Conservation (phyloP, 148 eudicot species). For the Silene latifolia region DNA sequence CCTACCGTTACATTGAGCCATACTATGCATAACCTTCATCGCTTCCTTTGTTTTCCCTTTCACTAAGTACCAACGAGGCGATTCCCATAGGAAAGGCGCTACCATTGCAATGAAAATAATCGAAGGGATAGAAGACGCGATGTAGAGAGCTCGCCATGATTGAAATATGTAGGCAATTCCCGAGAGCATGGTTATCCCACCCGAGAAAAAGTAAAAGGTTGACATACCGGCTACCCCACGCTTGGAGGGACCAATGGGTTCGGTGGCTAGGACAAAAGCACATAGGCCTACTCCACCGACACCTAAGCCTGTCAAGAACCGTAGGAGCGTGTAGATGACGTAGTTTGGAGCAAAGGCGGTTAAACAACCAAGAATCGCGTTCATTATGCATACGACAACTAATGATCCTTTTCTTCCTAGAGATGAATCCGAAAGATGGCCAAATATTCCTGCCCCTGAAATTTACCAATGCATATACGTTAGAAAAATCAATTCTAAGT, state of each 20-base stretch:
- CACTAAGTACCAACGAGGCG: conserved; percentile 84
- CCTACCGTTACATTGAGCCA: conserved; percentile 50
- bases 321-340: conserved; percentile 44
- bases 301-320: conserved; percentile 66
- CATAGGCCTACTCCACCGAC: conserved; percentile 86
- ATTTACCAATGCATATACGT: background rate
- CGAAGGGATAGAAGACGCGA: conserved; percentile 70
- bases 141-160: conserved; percentile 67
- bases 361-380: conserved; percentile 56
- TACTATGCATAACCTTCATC: conserved; percentile 49
- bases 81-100: conserved; percentile 72
- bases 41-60: conserved; percentile 69
- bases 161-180: conserved; percentile 64
- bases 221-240: conserved; percentile 89
- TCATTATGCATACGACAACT: conserved; percentile 48
- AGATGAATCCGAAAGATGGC: conserved; percentile 75
- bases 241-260: conserved; percentile 65
- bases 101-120: conserved; percentile 46
- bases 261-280: conserved; percentile 76
- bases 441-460: conserved; percentile 90
- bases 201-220: conserved; percentile 83
- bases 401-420: conserved; percentile 79
- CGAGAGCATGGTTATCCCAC: conserved; percentile 60
- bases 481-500: background rate
- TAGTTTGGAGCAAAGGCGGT: conserved; percentile 63